phyloP scores from a whole-genome alignment of 1,139 yeast species.

The Spencermartinsiella ligniputridi region DNA sequence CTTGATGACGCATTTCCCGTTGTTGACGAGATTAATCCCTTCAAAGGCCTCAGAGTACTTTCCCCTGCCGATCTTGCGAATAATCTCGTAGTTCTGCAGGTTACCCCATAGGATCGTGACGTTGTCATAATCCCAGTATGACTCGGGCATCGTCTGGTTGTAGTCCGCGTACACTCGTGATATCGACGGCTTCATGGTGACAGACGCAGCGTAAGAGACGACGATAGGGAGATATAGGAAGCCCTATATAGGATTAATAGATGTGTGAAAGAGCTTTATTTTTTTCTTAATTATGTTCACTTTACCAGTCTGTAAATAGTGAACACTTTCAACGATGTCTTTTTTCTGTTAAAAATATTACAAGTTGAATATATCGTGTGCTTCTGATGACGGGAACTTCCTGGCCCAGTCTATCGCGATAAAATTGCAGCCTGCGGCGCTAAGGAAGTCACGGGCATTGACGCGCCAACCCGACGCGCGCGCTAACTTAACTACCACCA shows the following conservation, averaged over 20 bases:
- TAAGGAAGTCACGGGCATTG: neutral
- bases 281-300: too few species aligned
- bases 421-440: neutral
- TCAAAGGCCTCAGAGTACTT: slow-evolving; percentile 95
- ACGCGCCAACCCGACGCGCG: too few species aligned
- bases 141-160: slow-evolving; percentile 69
- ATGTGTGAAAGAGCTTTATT: too few species aligned
- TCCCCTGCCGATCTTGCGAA: slow-evolving; percentile 91
- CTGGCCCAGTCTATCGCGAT: neutral
- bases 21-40: slow-evolving; percentile 54
- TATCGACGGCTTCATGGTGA: slow-evolving; percentile 49
- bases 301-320: too few species aligned
- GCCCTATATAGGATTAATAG: too few species aligned
- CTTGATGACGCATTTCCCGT: slow-evolving; percentile 63
- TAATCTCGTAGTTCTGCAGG: slow-evolving; percentile 80
- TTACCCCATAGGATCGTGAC: slow-evolving; percentile 55
- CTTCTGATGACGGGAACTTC: too few species aligned
- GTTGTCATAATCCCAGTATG: slow-evolving; percentile 87
- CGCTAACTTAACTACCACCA: too few species aligned
- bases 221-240: too few species aligned
- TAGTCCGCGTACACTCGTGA: slow-evolving; percentile 89
- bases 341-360: neutral
- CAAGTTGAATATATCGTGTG: too few species aligned
- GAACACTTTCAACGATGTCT: too few species aligned
- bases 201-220: too few species aligned